Percentiles rank a stretch among this genome's conserved stretches.
phyloP scores from a whole-genome alignment of 1,284 basidiomycete species.

The Heterobasidion occidentale region DNA sequence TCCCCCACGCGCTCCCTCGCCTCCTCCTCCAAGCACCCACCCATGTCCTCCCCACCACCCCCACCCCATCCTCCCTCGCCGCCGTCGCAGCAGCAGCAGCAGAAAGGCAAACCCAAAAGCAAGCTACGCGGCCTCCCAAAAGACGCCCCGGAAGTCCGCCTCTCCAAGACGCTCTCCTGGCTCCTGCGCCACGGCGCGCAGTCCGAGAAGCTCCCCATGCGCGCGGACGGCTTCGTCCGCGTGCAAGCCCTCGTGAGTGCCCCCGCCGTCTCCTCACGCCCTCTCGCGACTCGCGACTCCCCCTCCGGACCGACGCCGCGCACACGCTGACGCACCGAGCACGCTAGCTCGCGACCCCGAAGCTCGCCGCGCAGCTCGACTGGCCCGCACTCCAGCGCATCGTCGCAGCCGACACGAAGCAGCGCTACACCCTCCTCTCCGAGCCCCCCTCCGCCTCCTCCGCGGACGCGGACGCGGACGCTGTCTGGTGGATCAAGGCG shows the following conservation, averaged over 20 bases:
- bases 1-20: too few species aligned
- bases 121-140: constrained; percentile 41
- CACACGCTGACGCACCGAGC: background rate
- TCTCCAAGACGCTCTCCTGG: constrained; percentile 80
- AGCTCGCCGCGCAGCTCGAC: constrained; percentile 24
- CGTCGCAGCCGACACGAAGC: constrained; percentile 71
- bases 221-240: constrained; percentile 73
- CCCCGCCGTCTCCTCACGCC: background rate
- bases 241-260: constrained; percentile 66
- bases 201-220: constrained; percentile 66
- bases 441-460: constrained; percentile 41
- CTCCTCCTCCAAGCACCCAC: too few species aligned
- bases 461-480: constrained; percentile 22
- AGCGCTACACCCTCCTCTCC: constrained; percentile 64
- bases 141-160: constrained; percentile 40
- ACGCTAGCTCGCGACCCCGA: constrained; percentile 14
- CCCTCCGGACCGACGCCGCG: too few species aligned
- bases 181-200: constrained; percentile 80
- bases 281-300: background rate
- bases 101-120: constrained; percentile 5
- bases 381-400: constrained; percentile 59
- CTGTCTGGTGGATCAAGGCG: constrained; percentile 81
- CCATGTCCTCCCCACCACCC: too few species aligned
- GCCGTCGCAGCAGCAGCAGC: background rate
- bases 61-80: too few species aligned